phyloP scores from a whole-genome alignment of 1,284 basidiomycete species.

The Ceratobasidium theobromae region DNA sequence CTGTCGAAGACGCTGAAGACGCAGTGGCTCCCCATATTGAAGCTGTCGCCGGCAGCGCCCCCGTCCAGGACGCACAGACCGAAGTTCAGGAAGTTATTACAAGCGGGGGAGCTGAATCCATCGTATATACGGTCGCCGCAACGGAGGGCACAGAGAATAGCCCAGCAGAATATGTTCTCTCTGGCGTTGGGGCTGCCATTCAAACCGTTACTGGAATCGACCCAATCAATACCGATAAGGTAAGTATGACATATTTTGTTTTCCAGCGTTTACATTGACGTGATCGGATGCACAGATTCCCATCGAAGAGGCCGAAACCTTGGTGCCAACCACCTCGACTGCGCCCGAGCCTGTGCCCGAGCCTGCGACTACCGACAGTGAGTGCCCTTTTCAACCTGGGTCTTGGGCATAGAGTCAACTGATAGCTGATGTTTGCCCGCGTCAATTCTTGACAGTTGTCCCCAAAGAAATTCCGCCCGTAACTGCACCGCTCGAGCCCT shows the following conservation, averaged over 20 bases:
- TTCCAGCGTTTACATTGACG: constrained; percentile 2
- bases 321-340: not conserved
- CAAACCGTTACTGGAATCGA: constrained; percentile 33
- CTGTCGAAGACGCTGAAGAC: constrained; percentile 25
- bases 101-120: constrained; percentile 7
- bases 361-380: not conserved
- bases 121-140: constrained; percentile 11
- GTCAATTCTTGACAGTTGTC: constrained; percentile 1
- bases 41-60: constrained; percentile 8
- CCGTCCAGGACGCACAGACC: constrained; percentile 21
- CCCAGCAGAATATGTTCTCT: constrained; percentile 19
- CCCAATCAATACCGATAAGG: constrained; percentile 32
- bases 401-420: not conserved
- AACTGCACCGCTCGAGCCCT: constrained; percentile 16
- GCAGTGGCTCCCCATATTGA: constrained; percentile 30
- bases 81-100: constrained; percentile 7
- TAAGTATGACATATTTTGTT: constrained; percentile 3
- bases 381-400: constrained; percentile 5
- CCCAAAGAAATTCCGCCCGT: constrained; percentile 12
- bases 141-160: constrained; percentile 20
- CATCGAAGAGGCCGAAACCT: constrained; percentile 13
- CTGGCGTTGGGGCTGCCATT: constrained; percentile 33
- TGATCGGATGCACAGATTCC: constrained; percentile 24
- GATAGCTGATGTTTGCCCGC: not conserved
- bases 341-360: not conserved